A percentile compares a stretch with the other conserved stretches of the same genome.
phyloP scores from a whole-genome alignment of 2,329 filamentous ascomycete genomes.

The Fusarium chuoi region DNA sequence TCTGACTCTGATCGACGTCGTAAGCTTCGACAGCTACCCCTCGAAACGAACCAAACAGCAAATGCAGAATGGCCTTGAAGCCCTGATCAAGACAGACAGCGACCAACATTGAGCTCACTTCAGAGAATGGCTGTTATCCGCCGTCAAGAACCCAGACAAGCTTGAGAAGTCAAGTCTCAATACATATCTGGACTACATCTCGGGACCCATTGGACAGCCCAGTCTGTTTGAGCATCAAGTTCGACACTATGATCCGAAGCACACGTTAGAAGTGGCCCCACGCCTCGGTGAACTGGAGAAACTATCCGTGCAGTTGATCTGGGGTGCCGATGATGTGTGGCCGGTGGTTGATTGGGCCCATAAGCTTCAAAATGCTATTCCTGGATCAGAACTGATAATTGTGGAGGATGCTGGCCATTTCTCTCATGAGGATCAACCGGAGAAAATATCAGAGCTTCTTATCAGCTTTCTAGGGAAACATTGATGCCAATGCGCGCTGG shows the following conservation, averaged over 20 bases:
- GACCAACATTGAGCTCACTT: slow-evolving; percentile 43
- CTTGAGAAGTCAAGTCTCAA: slow-evolving; percentile 38
- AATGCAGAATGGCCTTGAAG: slow-evolving; percentile 45
- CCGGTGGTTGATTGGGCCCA: slow-evolving; percentile 47
- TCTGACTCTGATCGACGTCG: slow-evolving; percentile 46
- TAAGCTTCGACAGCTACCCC: slow-evolving; percentile 50
- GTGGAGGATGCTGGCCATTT: slow-evolving; percentile 47
- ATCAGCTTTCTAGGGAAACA: slow-evolving; percentile 14
- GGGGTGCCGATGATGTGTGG: slow-evolving; percentile 48
- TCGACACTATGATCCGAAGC: slow-evolving; percentile 48
- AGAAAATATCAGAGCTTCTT: slow-evolving; percentile 27
- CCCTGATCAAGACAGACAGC: slow-evolving; percentile 37
- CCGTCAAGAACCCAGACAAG: slow-evolving; percentile 31
- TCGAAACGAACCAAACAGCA: slow-evolving; percentile 46
- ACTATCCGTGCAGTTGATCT: slow-evolving; percentile 45
- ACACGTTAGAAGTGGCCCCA: slow-evolving; percentile 46
- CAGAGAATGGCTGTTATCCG: slow-evolving; percentile 41
- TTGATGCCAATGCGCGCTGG: background rate
- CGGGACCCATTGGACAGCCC: slow-evolving; percentile 45
- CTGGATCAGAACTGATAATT: slow-evolving; percentile 43
- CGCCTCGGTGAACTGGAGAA: slow-evolving; percentile 39
- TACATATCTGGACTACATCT: slow-evolving; percentile 47
- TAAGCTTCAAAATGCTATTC: slow-evolving; percentile 46
- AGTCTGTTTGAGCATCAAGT: slow-evolving; percentile 50
- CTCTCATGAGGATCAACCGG: slow-evolving; percentile 45